These are phyloP conservation scores for Lachnellula hyalina DNA, from an alignment of 2,329 filamentous ascomycete genomes.

Conservation along the genomic window DNA sequence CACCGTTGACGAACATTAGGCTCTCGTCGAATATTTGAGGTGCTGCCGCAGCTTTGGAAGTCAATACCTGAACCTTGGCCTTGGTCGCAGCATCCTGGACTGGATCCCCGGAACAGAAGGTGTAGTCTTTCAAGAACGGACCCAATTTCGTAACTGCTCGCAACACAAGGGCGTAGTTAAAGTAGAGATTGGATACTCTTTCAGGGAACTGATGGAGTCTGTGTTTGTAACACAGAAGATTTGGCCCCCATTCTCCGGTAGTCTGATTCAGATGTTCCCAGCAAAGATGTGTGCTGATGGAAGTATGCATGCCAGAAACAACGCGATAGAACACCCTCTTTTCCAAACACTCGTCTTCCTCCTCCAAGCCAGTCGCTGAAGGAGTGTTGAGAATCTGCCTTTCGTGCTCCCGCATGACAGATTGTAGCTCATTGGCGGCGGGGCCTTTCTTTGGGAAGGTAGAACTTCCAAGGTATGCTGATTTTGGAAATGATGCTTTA, in stretches of 20 bases:
- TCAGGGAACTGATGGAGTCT: slow-evolving; percentile 84
- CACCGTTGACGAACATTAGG: slow-evolving; percentile 83
- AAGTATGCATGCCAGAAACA: slow-evolving; percentile 96
- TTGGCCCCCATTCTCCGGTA: slow-evolving; percentile 88
- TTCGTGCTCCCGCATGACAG: slow-evolving; percentile 54
- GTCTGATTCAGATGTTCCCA: slow-evolving; percentile 95
- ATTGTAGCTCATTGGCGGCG: slow-evolving; percentile 57
- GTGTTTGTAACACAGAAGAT: slow-evolving; percentile 79
- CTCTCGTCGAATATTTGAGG: slow-evolving; percentile 88
- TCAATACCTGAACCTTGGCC: slow-evolving; percentile 72
- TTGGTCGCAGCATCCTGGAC: slow-evolving; percentile 75
- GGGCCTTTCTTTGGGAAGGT: slow-evolving; percentile 25
- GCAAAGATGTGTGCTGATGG: slow-evolving; percentile 93
- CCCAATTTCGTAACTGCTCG: slow-evolving; percentile 88
- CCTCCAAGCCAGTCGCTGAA: slow-evolving; percentile 62
- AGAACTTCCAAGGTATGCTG: slow-evolving; percentile 48
- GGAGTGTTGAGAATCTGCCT: slow-evolving; percentile 48
- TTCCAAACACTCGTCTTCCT: slow-evolving; percentile 90
- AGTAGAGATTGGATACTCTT: slow-evolving; percentile 94
- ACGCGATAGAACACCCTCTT: slow-evolving; percentile 98
- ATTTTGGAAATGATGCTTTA: slow-evolving; percentile 56
- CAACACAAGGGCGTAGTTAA: slow-evolving; percentile 95
- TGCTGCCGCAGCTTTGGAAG: slow-evolving; percentile 62
- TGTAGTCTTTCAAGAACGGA: slow-evolving; percentile 73
- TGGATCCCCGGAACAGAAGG: slow-evolving; percentile 84